These are phyloP conservation scores for Phalaenopsis hybrid DNA, from an alignment of 116 monocot species.

Conservation along the genomic window DNA sequence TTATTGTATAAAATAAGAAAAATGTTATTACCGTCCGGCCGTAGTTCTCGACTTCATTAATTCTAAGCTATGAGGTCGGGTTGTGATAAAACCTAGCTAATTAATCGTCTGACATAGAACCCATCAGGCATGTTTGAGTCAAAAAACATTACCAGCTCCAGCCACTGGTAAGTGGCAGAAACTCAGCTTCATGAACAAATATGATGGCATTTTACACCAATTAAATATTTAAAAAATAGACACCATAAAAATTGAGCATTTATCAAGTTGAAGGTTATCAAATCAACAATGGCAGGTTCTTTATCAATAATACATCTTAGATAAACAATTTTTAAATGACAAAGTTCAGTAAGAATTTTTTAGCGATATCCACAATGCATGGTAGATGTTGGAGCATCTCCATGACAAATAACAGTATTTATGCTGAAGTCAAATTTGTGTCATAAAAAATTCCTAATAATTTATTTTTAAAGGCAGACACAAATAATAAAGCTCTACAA, in stretches of 20 bases:
- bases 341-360: neutral
- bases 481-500: neutral
- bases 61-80: no score
- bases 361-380: neutral
- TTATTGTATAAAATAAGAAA: no score
- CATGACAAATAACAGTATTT: neutral
- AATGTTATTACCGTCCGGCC: no score
- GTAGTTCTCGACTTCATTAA: no score
- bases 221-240: neutral
- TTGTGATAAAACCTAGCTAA: no score
- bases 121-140: neutral
- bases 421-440: neutral
- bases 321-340: neutral
- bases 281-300: neutral
- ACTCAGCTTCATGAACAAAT: neutral
- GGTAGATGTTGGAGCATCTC: neutral
- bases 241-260: neutral
- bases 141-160: neutral
- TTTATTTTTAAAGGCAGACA: neutral
- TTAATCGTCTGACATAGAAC: neutral
- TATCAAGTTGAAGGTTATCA: neutral
- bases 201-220: neutral
- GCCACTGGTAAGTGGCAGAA: neutral
- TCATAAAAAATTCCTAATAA: neutral
- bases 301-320: neutral